Conservation (phyloP, 2,329 filamentous ascomycete genomes). For the Thyridium curvatum region DNA sequence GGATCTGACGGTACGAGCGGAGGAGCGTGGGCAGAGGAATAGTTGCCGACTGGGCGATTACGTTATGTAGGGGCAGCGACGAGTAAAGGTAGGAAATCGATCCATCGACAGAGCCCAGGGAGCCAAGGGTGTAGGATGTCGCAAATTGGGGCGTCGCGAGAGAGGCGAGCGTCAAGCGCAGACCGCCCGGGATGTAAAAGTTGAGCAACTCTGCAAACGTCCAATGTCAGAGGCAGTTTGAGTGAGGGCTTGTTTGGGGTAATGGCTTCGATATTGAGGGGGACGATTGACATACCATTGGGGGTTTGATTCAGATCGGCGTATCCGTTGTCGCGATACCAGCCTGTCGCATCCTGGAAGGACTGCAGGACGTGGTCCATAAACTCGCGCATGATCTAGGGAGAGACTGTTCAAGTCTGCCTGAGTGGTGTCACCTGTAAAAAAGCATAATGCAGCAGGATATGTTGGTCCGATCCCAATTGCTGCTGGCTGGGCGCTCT, state of each 20-base stretch:
- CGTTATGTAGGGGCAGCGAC: slow-evolving; percentile 65
- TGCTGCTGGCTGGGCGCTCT: too few species aligned
- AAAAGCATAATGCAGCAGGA: too few species aligned
- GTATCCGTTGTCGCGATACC: slow-evolving; percentile 91
- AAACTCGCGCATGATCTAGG: slow-evolving; percentile 72
- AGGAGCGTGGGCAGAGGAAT: slow-evolving; percentile 75
- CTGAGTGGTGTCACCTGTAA: not conserved
- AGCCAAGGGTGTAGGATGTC: slow-evolving; percentile 87
- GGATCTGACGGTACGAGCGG: slow-evolving; percentile 74
- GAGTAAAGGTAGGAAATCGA: slow-evolving; percentile 97
- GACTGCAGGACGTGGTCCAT: slow-evolving; percentile 95
- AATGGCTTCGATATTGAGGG: slow-evolving; percentile 10
- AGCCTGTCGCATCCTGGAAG: slow-evolving; percentile 80
- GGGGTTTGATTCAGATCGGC: slow-evolving; percentile 77
- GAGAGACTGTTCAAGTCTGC: not conserved
- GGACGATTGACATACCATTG: slow-evolving; percentile 49
- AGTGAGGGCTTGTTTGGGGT: too few species aligned
- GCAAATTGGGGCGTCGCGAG: slow-evolving; percentile 90
- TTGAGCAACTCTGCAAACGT: slow-evolving; percentile 65
- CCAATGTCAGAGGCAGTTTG: not conserved
- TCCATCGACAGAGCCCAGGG: slow-evolving; percentile 85
- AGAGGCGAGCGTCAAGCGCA: slow-evolving; percentile 83
- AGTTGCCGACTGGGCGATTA: slow-evolving; percentile 62
- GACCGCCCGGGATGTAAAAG: slow-evolving; percentile 77
- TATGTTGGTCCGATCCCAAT: too few species aligned